Base-by-base conservation (phyloP, 1,284 basidiomycete genomes). In the Inonotus hispidus region DNA sequence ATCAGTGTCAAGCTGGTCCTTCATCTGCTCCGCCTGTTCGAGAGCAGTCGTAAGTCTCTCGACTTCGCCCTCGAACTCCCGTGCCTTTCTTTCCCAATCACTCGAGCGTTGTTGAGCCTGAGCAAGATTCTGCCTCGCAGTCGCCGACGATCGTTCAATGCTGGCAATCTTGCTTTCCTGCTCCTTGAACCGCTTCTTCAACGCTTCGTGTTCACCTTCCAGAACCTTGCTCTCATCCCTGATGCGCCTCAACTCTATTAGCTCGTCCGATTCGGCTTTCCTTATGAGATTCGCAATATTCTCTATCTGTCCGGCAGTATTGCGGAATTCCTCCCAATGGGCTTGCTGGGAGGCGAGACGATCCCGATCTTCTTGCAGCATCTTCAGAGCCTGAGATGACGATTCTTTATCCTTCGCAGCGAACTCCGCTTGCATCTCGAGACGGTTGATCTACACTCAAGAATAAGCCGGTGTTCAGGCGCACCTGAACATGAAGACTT, bases 21-120 rank as follows among this genome's bases (percentile, higher is more conserved):
- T 81, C 0, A 75, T 77, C 68, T 87, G 82, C 65, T 91, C 88
- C 5, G 79, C 75, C 53, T 87, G 81, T 47, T 91, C 86, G 14
- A 89, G 70, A 67, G 81, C 80, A 52, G 81, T 82, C 62, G 78
- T 79, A 16, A 77, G 78, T 62, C 78, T 68, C 67, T 87, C 84
- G 16, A 90, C 71, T 62, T 85, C 79, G 19, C 74, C 74, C 70
- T 90, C 86, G 56, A 80, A 79, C 64, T 88, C 87, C 68, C 84
- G 85, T n/a, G 87, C 82, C 43, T 84, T 84, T 65, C 80, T 80
- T 72, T 92, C 90, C 88, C 88, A 91, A 66, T 92, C 90, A 1
- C 80, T 74, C 2, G 87, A 79, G 38, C 88, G 87, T 68, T 90
- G 87, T 65, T 91, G 87, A 27, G 87, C 84, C 65, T 88, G 85